Conservation (phyloP, 306 rosid genomes). For the Styphnolobium japonicum region DNA sequence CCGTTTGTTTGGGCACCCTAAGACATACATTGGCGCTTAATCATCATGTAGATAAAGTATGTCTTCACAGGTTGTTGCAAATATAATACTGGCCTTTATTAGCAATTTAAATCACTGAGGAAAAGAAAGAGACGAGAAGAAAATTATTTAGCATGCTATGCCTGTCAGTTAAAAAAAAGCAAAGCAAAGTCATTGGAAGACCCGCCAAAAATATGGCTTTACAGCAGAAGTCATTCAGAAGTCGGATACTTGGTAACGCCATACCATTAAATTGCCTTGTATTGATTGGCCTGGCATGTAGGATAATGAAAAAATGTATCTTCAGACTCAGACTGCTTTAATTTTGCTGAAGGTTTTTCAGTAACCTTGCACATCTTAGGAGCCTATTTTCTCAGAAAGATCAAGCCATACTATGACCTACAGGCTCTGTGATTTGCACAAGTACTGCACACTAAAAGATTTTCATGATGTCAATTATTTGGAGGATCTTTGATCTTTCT, state of each 20-base stretch:
- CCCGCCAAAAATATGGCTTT: neutral
- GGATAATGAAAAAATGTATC: neutral
- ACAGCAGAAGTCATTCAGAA: too few species aligned
- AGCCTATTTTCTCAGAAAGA: neutral
- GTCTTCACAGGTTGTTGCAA: neutral
- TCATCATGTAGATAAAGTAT: too few species aligned
- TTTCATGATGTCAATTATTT: constrained; percentile 3
- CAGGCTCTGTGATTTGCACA: neutral
- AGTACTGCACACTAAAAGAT: neutral
- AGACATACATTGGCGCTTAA: too few species aligned
- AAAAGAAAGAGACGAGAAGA: neutral
- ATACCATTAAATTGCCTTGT: neutral
- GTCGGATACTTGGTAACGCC: neutral
- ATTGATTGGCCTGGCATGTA: neutral
- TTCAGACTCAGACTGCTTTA: too few species aligned
- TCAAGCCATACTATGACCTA: neutral
- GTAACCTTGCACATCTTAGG: neutral
- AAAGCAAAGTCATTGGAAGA: neutral
- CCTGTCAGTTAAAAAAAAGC: neutral
- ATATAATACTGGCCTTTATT: neutral
- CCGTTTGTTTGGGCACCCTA: too few species aligned
- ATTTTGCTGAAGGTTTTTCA: neutral
- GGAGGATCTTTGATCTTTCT: neutral
- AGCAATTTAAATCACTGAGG: neutral
- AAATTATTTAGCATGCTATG: neutral